Conservation (phyloP, 306 rosid genomes). For the Lathyrus sativus region DNA sequence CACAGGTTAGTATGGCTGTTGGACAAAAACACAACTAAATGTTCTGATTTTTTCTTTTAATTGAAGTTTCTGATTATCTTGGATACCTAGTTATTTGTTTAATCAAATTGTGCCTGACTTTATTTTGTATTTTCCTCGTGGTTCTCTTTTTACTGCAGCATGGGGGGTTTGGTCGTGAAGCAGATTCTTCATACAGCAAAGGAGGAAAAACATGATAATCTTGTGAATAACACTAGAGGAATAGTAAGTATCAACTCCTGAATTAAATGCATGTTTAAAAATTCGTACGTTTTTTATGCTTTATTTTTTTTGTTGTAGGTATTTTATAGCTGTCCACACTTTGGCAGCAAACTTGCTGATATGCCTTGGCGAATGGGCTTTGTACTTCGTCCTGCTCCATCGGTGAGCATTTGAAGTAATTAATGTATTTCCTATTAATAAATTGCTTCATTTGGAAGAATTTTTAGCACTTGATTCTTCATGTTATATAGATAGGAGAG, state of each 20-base stretch:
- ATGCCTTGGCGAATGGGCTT: conserved; percentile 98
- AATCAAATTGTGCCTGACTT: conserved; percentile 8
- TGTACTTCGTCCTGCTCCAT: conserved; percentile 88
- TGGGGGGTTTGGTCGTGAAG: conserved; percentile 98
- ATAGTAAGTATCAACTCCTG: conserved; percentile 58
- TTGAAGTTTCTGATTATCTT: conserved; percentile 20
- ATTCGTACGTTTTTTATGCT: conserved; percentile 18
- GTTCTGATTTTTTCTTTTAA: conserved; percentile 10
- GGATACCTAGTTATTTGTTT: conserved; percentile 27
- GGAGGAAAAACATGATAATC: conserved; percentile 62
- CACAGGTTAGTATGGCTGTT: conserved; percentile 65
- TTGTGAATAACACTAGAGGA: conserved; percentile 86
- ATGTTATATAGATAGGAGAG: conserved; percentile 79
- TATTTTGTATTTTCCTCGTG: conserved; percentile 1
- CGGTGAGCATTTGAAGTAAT: conserved; percentile 60
- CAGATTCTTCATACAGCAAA: conserved; percentile 86
- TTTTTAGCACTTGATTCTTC: conserved; percentile 33
- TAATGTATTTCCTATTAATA: conserved; percentile 26
- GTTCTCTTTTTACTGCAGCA: conserved; percentile 55
- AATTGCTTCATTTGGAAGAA: conserved; percentile 15
- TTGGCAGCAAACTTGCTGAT: conserved; percentile 98
- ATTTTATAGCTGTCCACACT: conserved; percentile 98
- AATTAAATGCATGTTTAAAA: conserved; percentile 20
- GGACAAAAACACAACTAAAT: conserved; percentile 1
- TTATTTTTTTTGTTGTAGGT: conserved; percentile 59